Evolutionary conservation across 2,329 filamentous ascomycete genomes (phyloP).

Genomic region (Trichoderma gracile): DNA sequence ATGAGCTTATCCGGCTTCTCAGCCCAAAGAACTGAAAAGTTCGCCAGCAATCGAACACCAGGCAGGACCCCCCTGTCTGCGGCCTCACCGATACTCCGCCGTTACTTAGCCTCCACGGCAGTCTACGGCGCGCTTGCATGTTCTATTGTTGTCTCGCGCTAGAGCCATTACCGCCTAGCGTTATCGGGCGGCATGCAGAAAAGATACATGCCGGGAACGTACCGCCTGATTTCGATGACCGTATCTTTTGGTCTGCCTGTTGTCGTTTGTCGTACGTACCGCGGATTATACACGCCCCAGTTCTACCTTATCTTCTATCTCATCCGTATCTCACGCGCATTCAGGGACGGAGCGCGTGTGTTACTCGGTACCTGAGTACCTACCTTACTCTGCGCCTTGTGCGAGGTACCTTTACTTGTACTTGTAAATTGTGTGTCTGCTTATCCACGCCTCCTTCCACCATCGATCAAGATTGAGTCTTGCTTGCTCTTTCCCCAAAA

Average conservation of each 20-base stretch:
- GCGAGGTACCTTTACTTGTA: no score
- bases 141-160: slow-evolving; percentile 8
- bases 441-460: neutral
- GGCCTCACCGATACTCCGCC: slow-evolving; percentile 23
- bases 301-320: slow-evolving; percentile 9
- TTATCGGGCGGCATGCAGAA: slow-evolving; percentile 15
- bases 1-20: slow-evolving; percentile 13
- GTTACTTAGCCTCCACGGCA: slow-evolving; percentile 2
- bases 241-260: slow-evolving; percentile 3
- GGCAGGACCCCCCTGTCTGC: slow-evolving; percentile 7
- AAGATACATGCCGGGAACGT: slow-evolving; percentile 11
- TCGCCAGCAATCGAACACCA: neutral
- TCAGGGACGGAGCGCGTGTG: neutral
- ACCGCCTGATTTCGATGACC: slow-evolving; percentile 19
- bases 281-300: slow-evolving; percentile 13
- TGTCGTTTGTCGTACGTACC: slow-evolving; percentile 25
- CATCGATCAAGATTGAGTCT: neutral
- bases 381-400: neutral
- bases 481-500: neutral
- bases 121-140: neutral
- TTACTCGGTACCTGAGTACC: neutral
- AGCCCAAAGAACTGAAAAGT: neutral
- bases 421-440: neutral
- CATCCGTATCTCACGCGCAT: neutral
- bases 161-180: neutral